Evolutionary conservation across 352 stramenopile species (phyloP).

Genomic region (Phytophthora crassamura): DNA sequence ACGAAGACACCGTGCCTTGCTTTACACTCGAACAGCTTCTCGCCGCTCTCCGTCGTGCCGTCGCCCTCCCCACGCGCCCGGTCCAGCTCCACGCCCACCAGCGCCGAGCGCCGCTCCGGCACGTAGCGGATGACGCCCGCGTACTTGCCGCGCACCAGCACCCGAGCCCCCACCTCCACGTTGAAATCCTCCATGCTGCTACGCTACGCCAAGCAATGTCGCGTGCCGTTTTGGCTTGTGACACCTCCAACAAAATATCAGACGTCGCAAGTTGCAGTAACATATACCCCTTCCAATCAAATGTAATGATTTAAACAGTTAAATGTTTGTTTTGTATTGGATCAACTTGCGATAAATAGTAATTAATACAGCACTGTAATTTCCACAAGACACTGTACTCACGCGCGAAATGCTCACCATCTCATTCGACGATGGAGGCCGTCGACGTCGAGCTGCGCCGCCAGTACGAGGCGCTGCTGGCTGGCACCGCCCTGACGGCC

Average conservation of each 20-base stretch:
- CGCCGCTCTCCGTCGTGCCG: conserved; percentile 66
- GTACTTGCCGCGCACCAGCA: conserved; percentile 85
- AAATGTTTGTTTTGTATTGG: too few species aligned
- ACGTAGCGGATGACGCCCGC: conserved; percentile 82
- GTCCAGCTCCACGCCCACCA: conserved; percentile 89
- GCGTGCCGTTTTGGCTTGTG: too few species aligned
- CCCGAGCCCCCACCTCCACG: conserved; percentile 45
- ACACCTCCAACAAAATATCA: too few species aligned
- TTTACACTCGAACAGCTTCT: conserved; percentile 86
- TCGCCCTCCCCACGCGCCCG: conserved; percentile 80
- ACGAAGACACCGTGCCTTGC: conserved; percentile 87
- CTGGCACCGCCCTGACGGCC: conserved; percentile 49
- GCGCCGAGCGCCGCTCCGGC: conserved; percentile 49
- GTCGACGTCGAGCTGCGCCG: conserved; percentile 11
- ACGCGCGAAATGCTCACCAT: not conserved
- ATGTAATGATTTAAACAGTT: too few species aligned
- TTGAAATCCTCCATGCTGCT: conserved; percentile 7
- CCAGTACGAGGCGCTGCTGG: conserved; percentile 35
- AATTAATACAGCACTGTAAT: too few species aligned
- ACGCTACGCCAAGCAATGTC: too few species aligned
- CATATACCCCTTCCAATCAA: too few species aligned
- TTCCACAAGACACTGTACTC: too few species aligned
- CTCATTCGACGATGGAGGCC: not conserved
- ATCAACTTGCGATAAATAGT: too few species aligned
- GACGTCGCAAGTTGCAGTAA: too few species aligned